phyloP scores from a whole-genome alignment of 331 rosid species.

The Arachis monticola region DNA sequence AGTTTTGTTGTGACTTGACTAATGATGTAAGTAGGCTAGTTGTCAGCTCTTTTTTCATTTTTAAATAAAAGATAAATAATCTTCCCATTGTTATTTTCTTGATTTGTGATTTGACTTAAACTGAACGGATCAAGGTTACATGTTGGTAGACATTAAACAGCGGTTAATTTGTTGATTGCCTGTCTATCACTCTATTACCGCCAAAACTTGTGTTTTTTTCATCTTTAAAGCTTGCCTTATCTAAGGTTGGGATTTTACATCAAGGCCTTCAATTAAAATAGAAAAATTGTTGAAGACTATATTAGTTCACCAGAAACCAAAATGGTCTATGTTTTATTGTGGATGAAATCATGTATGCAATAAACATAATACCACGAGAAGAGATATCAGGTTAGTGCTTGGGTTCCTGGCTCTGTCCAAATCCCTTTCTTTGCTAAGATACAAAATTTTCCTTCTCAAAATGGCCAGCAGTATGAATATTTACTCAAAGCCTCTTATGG shows the following conservation, averaged over 20 bases:
- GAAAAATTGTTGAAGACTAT: background rate
- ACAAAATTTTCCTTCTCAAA: no score
- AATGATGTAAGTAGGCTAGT: background rate
- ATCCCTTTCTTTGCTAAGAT: no score
- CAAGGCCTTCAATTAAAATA: background rate
- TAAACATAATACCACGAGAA: no score
- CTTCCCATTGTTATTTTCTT: background rate
- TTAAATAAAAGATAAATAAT: background rate
- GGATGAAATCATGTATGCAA: no score
- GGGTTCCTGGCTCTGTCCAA: no score
- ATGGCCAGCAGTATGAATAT: no score
- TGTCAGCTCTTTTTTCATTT: background rate
- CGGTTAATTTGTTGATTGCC: background rate
- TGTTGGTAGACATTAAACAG: background rate
- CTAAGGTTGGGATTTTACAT: background rate
- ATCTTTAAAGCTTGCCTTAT: background rate
- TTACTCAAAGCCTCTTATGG: background rate
- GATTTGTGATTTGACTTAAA: background rate
- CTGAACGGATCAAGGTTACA: constrained; percentile 24
- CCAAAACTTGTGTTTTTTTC: background rate
- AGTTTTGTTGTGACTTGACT: constrained; percentile 10
- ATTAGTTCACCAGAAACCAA: background rate
- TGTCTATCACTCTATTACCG: no score
- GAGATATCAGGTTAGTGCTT: no score
- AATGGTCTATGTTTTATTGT: no score